Percentiles rank a stretch among this genome's conserved stretches.
Conservation (phyloP, 768 basidiomycete genomes). For the Tulasnella sp. region DNA sequence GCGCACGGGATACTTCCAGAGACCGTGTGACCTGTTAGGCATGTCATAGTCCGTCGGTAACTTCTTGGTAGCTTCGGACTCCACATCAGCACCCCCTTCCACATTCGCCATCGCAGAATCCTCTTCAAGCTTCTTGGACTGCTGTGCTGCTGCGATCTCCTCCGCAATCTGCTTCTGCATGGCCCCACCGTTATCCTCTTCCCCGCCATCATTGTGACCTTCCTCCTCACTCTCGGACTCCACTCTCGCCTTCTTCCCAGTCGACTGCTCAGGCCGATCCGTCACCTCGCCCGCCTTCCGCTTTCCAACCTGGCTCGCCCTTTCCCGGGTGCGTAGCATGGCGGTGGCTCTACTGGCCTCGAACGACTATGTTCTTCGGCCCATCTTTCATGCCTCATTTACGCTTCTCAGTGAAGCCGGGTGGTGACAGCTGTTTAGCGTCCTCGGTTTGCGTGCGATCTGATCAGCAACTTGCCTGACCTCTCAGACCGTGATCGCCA, state of each 20-base stretch:
- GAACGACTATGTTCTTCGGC: no score
- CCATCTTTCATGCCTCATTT: no score
- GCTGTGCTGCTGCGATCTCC: constrained; percentile 58
- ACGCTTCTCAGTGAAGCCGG: no score
- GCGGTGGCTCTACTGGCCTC: no score
- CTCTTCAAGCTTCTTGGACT: constrained; percentile 25
- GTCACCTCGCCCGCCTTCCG: constrained; percentile 11
- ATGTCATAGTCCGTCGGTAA: constrained; percentile 36
- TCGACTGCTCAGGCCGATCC: constrained; percentile 11
- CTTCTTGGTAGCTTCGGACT: constrained; percentile 20
- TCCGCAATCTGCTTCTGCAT: constrained; percentile 63
- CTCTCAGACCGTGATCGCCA: no score
- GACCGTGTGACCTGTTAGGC: constrained; percentile 71
- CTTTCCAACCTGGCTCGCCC: constrained; percentile 21
- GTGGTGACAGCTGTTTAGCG: no score
- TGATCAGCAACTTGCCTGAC: no score
- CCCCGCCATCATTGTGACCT: constrained; percentile 13
- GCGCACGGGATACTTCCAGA: constrained; percentile 74
- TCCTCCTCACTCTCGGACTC: constrained; percentile 17
- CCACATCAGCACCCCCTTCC: constrained; percentile 20
- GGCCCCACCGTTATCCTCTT: constrained; percentile 48
- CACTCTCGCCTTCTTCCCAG: constrained; percentile 15
- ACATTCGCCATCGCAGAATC: constrained; percentile 8
- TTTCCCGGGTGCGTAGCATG: constrained; percentile 22
- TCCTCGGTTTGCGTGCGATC: no score